phyloP scores from a whole-genome alignment of 371 early-diverging fungal species.

The Rhizopus stolonifer region DNA sequence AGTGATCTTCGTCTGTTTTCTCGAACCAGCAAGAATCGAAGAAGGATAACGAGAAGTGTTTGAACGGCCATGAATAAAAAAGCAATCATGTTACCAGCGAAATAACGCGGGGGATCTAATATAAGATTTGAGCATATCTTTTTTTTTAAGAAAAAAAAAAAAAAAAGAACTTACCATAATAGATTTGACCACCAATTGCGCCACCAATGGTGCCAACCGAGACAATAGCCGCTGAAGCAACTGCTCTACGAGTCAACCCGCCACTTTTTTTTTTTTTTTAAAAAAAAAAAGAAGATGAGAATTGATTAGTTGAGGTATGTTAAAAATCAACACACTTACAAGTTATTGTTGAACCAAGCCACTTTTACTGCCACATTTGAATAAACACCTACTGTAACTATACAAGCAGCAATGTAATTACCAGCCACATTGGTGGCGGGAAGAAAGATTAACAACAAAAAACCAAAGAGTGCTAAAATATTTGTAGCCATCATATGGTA shows the following conservation, averaged over 20 bases:
- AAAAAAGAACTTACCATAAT: slow-evolving; percentile 21
- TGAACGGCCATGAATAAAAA: no score
- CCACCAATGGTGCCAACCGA: slow-evolving; percentile 38
- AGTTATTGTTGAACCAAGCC: slow-evolving; percentile 42
- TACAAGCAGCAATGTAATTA: slow-evolving; percentile 26
- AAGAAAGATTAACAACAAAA: slow-evolving; percentile 30
- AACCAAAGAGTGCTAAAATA: slow-evolving; percentile 21
- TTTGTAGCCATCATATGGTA: slow-evolving; percentile 32
- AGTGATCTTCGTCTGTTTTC: slow-evolving; percentile 15
- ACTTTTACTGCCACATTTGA: slow-evolving; percentile 39
- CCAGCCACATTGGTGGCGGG: slow-evolving; percentile 11
- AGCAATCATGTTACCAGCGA: slow-evolving; percentile 31
- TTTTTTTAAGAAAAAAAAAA: not conserved
- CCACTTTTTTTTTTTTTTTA: no score
- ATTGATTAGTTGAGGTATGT: no score
- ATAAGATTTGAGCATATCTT: not conserved
- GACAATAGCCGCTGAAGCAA: slow-evolving; percentile 37
- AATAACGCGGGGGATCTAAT: slow-evolving; percentile 26
- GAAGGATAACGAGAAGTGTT: slow-evolving; percentile 21
- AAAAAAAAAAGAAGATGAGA: not conserved
- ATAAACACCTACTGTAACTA: slow-evolving; percentile 31
- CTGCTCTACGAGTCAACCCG: slow-evolving; percentile 38
- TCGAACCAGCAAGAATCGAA: slow-evolving; percentile 10
- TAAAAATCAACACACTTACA: slow-evolving; percentile 13
- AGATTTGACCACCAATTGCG: slow-evolving; percentile 39